Evolutionary conservation across 2,329 filamentous ascomycete species (phyloP).

Genomic region (Arthrocladium fulminans): DNA sequence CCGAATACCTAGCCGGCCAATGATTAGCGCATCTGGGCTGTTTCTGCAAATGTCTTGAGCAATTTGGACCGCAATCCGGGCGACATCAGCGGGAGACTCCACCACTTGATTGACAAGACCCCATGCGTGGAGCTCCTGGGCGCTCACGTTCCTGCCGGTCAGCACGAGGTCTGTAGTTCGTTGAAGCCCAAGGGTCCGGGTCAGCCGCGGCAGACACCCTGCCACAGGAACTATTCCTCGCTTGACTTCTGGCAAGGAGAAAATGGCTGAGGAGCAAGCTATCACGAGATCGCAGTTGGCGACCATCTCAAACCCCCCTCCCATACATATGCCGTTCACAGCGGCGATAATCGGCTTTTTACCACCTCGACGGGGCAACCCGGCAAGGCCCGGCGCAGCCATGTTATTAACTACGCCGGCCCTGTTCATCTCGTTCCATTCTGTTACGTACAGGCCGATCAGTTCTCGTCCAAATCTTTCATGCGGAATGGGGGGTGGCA

Average conservation of each 20-base stretch:
- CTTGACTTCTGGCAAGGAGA: neutral
- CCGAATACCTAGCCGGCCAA: neutral
- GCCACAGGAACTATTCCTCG: neutral
- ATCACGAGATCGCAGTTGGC: slow-evolving; percentile 64
- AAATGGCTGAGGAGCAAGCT: slow-evolving; percentile 30
- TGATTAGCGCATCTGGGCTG: neutral
- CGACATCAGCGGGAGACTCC: neutral
- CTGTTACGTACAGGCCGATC: no score
- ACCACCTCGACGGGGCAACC: no score
- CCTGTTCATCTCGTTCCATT: no score
- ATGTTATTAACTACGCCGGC: no score
- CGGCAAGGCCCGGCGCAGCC: no score
- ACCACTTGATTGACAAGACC: neutral
- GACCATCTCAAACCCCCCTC: slow-evolving; percentile 67
- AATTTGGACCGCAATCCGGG: neutral
- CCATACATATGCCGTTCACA: slow-evolving; percentile 64
- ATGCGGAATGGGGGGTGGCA: no score
- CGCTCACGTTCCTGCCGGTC: neutral
- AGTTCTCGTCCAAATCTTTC: no score
- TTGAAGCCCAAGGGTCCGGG: neutral
- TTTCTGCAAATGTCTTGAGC: neutral
- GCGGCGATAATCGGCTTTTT: slow-evolving; percentile 68
- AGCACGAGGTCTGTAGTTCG: neutral
- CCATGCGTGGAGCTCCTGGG: neutral
- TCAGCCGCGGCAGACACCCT: neutral